These are phyloP conservation scores for Sclerotinia spermophila DNA, from an alignment of 2,329 filamentous ascomycete genomes.

Conservation along the genomic window DNA sequence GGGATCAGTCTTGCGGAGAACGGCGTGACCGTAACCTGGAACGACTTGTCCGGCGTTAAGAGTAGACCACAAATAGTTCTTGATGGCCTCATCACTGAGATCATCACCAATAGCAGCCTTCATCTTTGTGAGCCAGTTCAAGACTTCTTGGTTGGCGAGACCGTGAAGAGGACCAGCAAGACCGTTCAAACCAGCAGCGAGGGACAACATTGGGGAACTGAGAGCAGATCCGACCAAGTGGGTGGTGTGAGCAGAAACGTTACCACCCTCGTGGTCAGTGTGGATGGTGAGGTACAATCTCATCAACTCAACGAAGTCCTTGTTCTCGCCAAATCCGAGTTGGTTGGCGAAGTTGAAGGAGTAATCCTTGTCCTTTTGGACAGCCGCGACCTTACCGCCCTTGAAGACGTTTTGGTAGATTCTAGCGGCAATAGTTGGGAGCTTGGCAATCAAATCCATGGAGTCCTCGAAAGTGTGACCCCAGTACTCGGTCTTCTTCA, in stretches of 20 bases:
- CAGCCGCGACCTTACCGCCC: conserved; percentile 93
- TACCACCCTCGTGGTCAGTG: conserved; percentile 99
- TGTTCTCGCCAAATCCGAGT: conserved; percentile 92
- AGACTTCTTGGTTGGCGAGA: conserved; percentile 98
- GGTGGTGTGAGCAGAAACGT: conserved; percentile 97
- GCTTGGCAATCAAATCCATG: conserved; percentile 99
- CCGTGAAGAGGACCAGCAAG: conserved; percentile 97
- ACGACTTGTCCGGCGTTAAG: conserved; percentile 95
- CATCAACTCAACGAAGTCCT: conserved; percentile 97
- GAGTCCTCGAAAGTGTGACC: conserved; percentile 98
- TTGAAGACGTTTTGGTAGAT: conserved; percentile 99
- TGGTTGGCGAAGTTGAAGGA: conserved; percentile 99
- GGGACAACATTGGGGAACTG: conserved; percentile 94
- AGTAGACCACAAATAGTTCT: conserved; percentile 97
- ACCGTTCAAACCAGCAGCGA: conserved; percentile 95
- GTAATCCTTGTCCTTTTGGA: conserved; percentile 99
- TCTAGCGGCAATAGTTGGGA: conserved; percentile 93
- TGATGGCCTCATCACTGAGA: conserved; percentile 93
- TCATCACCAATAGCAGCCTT: conserved; percentile 93
- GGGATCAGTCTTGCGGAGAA: conserved; percentile 99
- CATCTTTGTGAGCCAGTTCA: conserved; percentile 99
- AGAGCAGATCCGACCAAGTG: conserved; percentile 96
- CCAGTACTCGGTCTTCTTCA: conserved; percentile 99
- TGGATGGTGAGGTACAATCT: conserved; percentile 99
- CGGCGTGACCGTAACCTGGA: conserved; percentile 96